phyloP scores from a whole-genome alignment of 2,329 filamentous ascomycete species.

The Talaromyces rugulosus region DNA sequence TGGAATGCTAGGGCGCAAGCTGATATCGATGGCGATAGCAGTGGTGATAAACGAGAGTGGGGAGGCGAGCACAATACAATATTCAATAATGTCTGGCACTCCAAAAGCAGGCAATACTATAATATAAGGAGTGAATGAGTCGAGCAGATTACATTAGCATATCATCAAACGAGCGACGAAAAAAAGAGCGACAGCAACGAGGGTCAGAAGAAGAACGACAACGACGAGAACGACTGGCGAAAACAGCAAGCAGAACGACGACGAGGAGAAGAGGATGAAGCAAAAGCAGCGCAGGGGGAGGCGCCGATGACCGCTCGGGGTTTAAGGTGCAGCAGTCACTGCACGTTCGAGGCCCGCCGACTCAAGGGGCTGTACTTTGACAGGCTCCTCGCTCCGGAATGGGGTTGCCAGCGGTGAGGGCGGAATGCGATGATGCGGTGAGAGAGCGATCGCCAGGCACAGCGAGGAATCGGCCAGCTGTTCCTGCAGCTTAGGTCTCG shows the following conservation, averaged over 20 bases:
- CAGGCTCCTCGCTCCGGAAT: slow-evolving; percentile 14
- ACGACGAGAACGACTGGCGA: slow-evolving; percentile 14
- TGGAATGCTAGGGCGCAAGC: slow-evolving; percentile 13
- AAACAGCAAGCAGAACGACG: slow-evolving; percentile 9
- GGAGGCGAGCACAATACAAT: slow-evolving; percentile 1
- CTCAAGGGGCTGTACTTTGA: slow-evolving; percentile 6
- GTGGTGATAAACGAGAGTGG: slow-evolving; percentile 12
- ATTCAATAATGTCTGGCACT: background rate
- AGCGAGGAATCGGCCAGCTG: background rate
- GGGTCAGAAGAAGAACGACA: slow-evolving; percentile 12
- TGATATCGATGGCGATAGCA: slow-evolving; percentile 4
- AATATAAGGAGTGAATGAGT: slow-evolving; percentile 1
- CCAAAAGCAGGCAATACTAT: slow-evolving; percentile 1
- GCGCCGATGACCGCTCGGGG: slow-evolving; percentile 3
- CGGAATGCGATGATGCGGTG: slow-evolving; percentile 11
- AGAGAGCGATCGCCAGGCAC: slow-evolving; percentile 4
- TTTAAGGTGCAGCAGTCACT: slow-evolving; percentile 4
- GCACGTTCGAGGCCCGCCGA: slow-evolving; percentile 11
- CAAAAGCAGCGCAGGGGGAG: slow-evolving; percentile 3
- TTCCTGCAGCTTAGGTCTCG: slow-evolving; percentile 5
- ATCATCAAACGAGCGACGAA: slow-evolving; percentile 4
- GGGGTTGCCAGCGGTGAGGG: slow-evolving; percentile 14
- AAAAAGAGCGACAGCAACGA: slow-evolving; percentile 12
- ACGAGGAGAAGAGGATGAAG: slow-evolving; percentile 5
- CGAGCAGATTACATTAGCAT: slow-evolving; percentile 9